Percentiles rank a stretch among this genome's conserved stretches.
Evolutionary conservation across 305 asterid genomes (phyloP).

Genomic region (Fraxinus nigra): DNA sequence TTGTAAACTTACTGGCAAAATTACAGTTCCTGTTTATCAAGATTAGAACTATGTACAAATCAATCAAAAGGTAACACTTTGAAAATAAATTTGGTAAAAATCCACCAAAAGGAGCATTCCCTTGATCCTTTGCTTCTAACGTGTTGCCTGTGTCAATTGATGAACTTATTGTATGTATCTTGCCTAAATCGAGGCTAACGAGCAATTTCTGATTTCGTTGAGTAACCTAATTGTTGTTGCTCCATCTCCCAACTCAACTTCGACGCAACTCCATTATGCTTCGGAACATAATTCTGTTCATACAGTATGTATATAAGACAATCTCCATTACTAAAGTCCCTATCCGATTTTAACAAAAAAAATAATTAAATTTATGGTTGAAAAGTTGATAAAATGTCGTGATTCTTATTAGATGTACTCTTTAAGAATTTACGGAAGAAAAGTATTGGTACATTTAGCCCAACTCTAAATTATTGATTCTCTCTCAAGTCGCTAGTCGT

Average conservation of each 20-base stretch:
- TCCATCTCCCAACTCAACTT: constrained; percentile 87
- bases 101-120: constrained; percentile 3
- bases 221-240: constrained; percentile 60
- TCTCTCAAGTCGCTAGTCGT: neutral
- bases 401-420: too few relatives aligned
- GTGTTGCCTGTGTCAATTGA: constrained; percentile 9
- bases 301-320: neutral
- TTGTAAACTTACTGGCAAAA: constrained; percentile 5
- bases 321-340: neutral
- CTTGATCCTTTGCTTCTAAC: constrained; percentile 17
- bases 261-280: constrained; percentile 47
- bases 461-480: too few relatives aligned
- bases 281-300: constrained; percentile 63
- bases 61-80: constrained; percentile 11
- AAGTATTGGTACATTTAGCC: neutral
- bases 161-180: constrained; percentile 21
- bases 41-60: constrained; percentile 13
- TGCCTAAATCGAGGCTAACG: constrained; percentile 39
- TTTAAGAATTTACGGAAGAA: neutral
- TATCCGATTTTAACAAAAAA: neutral
- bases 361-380: neutral
- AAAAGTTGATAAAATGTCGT: neutral
- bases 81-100: neutral
- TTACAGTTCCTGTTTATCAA: neutral
- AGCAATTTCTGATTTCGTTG: constrained; percentile 63